phyloP scores from a whole-genome alignment of 176 grass and related monocot genomes.

The Oryza glaberrima region DNA sequence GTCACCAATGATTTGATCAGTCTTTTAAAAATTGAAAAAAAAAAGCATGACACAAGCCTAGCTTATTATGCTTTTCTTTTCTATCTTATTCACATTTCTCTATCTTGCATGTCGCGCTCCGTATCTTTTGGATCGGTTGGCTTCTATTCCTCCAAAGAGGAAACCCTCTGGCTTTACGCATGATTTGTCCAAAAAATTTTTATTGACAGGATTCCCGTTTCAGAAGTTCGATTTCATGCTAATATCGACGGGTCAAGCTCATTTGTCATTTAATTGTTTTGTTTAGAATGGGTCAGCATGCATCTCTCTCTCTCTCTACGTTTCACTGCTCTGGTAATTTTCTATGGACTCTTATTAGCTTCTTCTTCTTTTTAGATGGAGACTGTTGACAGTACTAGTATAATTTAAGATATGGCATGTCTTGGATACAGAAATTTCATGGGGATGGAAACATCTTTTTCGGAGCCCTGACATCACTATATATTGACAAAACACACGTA shows the following conservation, averaged over 20 bases:
- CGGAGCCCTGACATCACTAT: too few species aligned
- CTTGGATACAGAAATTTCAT: too few species aligned
- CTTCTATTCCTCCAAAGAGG: constrained; percentile 1
- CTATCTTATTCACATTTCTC: not conserved
- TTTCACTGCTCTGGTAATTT: too few species aligned
- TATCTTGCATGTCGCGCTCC: constrained; percentile 33
- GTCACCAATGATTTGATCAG: constrained; percentile 11
- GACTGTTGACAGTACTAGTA: too few species aligned
- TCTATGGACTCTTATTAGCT: too few species aligned
- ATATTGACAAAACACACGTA: too few species aligned
- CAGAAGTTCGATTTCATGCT: not conserved
- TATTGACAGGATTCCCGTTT: constrained; percentile 26
- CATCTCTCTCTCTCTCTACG: too few species aligned
- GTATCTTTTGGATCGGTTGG: not conserved
- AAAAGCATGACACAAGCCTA: not conserved
- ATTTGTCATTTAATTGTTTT: not conserved
- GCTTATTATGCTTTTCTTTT: not conserved
- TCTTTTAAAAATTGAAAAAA: not conserved
- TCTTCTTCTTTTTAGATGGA: too few species aligned
- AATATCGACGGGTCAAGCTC: not conserved
- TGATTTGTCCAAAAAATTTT: not conserved
- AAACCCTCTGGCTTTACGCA: not conserved
- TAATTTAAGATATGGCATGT: too few species aligned
- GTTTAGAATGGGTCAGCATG: not conserved
- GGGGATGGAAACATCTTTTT: too few species aligned